Conservation (phyloP, 768 basidiomycete genomes). For the Panus rudis region DNA sequence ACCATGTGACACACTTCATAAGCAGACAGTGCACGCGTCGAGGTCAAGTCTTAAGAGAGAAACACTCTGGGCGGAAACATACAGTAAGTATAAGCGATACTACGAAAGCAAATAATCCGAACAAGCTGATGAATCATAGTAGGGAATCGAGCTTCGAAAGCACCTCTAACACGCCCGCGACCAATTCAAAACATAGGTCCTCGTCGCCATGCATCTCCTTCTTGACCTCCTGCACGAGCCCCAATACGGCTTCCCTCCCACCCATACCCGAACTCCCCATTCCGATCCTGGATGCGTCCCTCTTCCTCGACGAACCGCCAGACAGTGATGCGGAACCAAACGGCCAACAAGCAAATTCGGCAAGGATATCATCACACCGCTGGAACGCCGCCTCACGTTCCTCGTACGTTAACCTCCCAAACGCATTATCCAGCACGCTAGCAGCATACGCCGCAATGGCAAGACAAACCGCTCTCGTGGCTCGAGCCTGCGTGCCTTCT, state of each 20-base stretch:
- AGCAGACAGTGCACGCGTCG: no score
- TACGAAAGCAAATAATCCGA: no score
- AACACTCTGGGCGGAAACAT: no score
- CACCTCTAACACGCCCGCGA: slow-evolving; percentile 91
- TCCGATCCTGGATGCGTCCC: slow-evolving; percentile 42
- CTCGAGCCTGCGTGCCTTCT: slow-evolving; percentile 76
- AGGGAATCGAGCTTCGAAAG: slow-evolving; percentile 88
- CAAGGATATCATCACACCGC: slow-evolving; percentile 89
- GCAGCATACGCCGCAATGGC: slow-evolving; percentile 92
- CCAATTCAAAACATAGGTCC: slow-evolving; percentile 83
- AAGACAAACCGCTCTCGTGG: slow-evolving; percentile 73
- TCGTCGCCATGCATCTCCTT: slow-evolving; percentile 63
- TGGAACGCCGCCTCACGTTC: slow-evolving; percentile 90
- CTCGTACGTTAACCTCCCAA: slow-evolving; percentile 83
- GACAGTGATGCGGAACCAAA: slow-evolving; percentile 42
- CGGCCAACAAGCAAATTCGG: slow-evolving; percentile 89
- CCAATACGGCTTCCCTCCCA: slow-evolving; percentile 64
- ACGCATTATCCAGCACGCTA: slow-evolving; percentile 91
- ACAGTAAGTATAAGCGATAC: no score
- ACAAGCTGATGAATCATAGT: no score
- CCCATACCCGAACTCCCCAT: slow-evolving; percentile 43
- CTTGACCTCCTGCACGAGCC: slow-evolving; percentile 65
- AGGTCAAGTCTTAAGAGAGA: no score
- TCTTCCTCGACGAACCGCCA: slow-evolving; percentile 16
- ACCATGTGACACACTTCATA: no score